These are phyloP conservation scores for Diaporthe longicolla DNA, from an alignment of 2,329 filamentous ascomycete species.

Conservation along the genomic window DNA sequence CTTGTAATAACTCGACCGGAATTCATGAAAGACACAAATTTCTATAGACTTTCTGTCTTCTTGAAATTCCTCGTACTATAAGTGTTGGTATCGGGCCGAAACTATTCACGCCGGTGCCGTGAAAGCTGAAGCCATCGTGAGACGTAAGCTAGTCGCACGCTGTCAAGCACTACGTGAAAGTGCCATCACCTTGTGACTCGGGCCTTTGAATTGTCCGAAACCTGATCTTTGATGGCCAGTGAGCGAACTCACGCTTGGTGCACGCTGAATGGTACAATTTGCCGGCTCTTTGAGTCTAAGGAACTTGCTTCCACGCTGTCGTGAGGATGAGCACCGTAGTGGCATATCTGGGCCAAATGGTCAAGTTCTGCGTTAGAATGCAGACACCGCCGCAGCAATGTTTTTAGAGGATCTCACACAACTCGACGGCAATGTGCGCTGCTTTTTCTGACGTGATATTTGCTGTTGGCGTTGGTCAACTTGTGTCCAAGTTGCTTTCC, in stretches of 20 bases:
- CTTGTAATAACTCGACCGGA: not conserved
- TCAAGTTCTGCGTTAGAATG: not conserved
- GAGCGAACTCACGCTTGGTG: not conserved
- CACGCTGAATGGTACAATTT: not conserved
- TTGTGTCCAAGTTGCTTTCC: not conserved
- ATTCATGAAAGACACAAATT: too few relatives aligned
- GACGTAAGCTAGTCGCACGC: too few relatives aligned
- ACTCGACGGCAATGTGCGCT: not conserved
- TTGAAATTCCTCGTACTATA: too few relatives aligned
- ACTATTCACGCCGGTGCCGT: too few relatives aligned
- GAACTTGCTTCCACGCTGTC: not conserved
- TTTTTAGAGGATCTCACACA: not conserved
- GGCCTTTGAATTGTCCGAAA: too few relatives aligned
- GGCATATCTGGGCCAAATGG: not conserved
- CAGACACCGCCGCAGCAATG: too few relatives aligned
- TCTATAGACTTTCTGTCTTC: too few relatives aligned
- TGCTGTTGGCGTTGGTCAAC: not conserved
- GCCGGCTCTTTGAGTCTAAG: not conserved
- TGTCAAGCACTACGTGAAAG: too few relatives aligned
- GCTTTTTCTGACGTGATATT: not conserved
- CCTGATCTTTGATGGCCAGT: too few relatives aligned
- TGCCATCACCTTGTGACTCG: too few relatives aligned
- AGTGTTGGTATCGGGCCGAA: too few relatives aligned
- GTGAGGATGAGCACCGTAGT: not conserved
- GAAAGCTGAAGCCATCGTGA: too few relatives aligned